Base-by-base conservation (phyloP, 768 basidiomycete genomes). In the Lentinula boryana region DNA sequence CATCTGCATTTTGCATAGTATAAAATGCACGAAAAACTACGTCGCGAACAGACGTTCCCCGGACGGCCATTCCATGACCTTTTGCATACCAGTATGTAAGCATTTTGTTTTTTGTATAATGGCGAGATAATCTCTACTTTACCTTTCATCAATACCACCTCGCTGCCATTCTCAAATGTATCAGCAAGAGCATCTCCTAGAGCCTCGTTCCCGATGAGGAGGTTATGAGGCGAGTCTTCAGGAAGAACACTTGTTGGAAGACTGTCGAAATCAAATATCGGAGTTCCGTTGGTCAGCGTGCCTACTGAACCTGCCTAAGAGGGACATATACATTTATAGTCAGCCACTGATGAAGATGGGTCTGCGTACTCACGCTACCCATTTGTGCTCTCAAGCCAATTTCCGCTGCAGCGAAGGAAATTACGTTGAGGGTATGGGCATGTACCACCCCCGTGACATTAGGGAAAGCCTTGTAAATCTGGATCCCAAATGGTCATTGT, bases 51-150 rank as follows among this genome's bases (percentile, higher is more conserved):
- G 64, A 65, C 10, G 52, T 15, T 2, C 59, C 62, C 18, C 64
- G 65, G 21, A 68, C 52, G 9, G 67, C 65, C 65, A 68, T 66
- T 4, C 67, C 67, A 41, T 68, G 67, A 15, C 67, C 67, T 56
- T 58, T 38, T 38, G 36, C 7, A 38, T 8, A 38, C 36, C 27
- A 27, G 36, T 38, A 13, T 13, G 36, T 38, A 16, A 27, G 27
- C 18, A 18, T 48, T 62, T 27, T 27, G 27, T 27, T 27, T 27
- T 27, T 27, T 27, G 27, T 27, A 27, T 27, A 27, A 27, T 27
- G 27, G 27, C 27, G 27, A 27, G 27, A 27, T 27, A 27, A 27
- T 27, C 27, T 27, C 27, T 27, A 27, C 27, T 62, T 61, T 50
- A 60, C 58, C 60, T 55, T 41, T 61, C 67, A 68, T 68, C 33